Base-by-base conservation (phyloP, 768 basidiomycete species). In the Leccinellum albellum region DNA sequence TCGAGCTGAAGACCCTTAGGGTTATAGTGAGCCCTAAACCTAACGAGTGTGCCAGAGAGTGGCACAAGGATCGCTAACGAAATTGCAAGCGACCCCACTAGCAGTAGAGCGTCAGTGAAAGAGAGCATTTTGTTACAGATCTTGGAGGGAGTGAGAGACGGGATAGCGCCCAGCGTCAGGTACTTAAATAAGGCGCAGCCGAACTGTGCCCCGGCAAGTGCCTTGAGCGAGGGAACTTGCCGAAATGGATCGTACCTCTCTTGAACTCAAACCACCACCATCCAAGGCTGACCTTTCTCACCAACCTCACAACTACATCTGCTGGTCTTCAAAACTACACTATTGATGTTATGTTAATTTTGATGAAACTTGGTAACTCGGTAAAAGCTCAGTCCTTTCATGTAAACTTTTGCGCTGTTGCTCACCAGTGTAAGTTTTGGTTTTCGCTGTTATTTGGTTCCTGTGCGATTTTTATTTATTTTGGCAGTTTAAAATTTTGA, bases 1-100 rank as follows among this genome's bases (percentile, higher is more conserved):
- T 92, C 91, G 40, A 93, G 78, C 52, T 87, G 88, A 40, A 94
- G 83, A 33, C 87, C 89, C 70, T 88, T 89, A 3, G 91, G 91
- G 66, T 89, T 90, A 75, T 89, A 93, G 67, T 93, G 91, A 29
- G 88, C 89, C 71, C 91, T 79, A 68, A 89, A 85, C 48, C 90
- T 80, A 8, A 92, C 85, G 10, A 91, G 76, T 13, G 86, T 77
- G 4, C 89, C 90, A 8, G 82, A 79, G 13, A 90, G 72, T 12
- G 85, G 82, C 5, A 89, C 81, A 17, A 83, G 73, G 26, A 88
- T 67, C 33, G 74, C 77, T n/a, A 89, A 70, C 33, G 82, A 83
- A 33, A 86, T 45, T 23, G 74, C 72, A 26, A 84, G 64, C 21
- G 84, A 81, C 10, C 77, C 66, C 6, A 75, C 60, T 17, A 81